These are phyloP conservation scores for Olyra latifolia DNA, from an alignment of 176 grass and related monocot genomes.

Conservation along the genomic window DNA sequence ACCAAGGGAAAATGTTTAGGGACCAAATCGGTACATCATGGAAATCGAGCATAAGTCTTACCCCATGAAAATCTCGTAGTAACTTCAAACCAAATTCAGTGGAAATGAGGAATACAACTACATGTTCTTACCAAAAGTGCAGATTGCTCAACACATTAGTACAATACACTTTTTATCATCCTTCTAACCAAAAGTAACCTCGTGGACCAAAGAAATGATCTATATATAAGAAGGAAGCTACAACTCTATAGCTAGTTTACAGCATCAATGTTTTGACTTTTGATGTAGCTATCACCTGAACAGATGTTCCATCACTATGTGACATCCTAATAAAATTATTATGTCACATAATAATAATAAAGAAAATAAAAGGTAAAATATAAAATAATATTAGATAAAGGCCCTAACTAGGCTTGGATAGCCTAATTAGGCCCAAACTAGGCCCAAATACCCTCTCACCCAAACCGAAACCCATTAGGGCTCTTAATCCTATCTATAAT, in stretches of 20 bases:
- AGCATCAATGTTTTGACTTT: not conserved
- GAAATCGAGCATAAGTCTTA: not conserved
- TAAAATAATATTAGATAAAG: too few relatives aligned
- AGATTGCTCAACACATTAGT: not conserved
- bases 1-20: too few relatives aligned
- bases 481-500: too few relatives aligned
- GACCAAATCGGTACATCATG: too few relatives aligned
- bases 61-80: not conserved
- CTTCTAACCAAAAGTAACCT: not conserved
- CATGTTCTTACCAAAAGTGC: not conserved
- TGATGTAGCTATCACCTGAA: not conserved
- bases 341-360: too few relatives aligned
- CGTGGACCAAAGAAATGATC: not conserved
- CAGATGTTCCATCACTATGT: too few relatives aligned
- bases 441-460: too few relatives aligned
- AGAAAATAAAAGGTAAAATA: too few relatives aligned
- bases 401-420: too few relatives aligned
- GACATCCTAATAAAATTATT: too few relatives aligned
- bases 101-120: constrained; percentile 2
- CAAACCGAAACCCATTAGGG: too few relatives aligned
- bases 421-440: too few relatives aligned
- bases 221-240: not conserved
- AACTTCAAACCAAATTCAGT: not conserved
- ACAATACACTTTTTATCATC: not conserved
- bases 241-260: not conserved